Evolutionary conservation across 768 basidiomycete species (phyloP).

Genomic region (Solioccasus polychromus): DNA sequence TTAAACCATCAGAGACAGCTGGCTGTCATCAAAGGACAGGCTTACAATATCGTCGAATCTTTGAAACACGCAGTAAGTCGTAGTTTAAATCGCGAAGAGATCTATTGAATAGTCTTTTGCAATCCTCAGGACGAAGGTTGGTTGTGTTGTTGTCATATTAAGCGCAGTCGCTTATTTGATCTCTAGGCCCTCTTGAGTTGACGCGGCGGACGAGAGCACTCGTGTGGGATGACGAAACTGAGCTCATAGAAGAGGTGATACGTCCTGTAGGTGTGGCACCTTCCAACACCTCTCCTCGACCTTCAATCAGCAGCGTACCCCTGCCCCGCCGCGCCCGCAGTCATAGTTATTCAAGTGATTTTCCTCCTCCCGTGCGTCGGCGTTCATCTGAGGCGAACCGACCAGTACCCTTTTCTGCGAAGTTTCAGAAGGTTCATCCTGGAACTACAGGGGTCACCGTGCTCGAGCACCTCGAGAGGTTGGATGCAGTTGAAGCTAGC

Average conservation of each 20-base stretch:
- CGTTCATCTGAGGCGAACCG: conserved; percentile 62
- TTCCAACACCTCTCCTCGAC: conserved; percentile 50
- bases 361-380: conserved; percentile 69
- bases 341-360: conserved; percentile 59
- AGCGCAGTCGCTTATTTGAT: conserved; percentile 7
- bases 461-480: conserved; percentile 78
- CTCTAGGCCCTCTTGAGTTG: conserved; percentile 80
- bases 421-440: conserved; percentile 79
- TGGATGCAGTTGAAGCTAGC: conserved; percentile 81
- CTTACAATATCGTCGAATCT: conserved; percentile 86
- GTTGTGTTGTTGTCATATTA: conserved; percentile 7
- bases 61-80: conserved; percentile 66
- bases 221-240: conserved; percentile 86
- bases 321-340: conserved; percentile 52
- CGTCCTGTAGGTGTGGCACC: conserved; percentile 33
- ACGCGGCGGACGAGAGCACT: conserved; percentile 79
- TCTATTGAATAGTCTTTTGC: conserved; percentile 4
- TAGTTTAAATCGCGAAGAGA: conserved; percentile 1
- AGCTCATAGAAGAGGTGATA: conserved; percentile 55
- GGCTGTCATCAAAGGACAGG: conserved; percentile 92
- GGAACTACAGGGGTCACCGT: conserved; percentile 86
- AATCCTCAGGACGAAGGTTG: conserved; percentile 72
- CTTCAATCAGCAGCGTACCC: conserved; percentile 63
- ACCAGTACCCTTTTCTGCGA: conserved; percentile 81
- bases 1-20: conserved; percentile 62